phyloP scores from a whole-genome alignment of 345 rosid species.

The Syzygium aqueum region DNA sequence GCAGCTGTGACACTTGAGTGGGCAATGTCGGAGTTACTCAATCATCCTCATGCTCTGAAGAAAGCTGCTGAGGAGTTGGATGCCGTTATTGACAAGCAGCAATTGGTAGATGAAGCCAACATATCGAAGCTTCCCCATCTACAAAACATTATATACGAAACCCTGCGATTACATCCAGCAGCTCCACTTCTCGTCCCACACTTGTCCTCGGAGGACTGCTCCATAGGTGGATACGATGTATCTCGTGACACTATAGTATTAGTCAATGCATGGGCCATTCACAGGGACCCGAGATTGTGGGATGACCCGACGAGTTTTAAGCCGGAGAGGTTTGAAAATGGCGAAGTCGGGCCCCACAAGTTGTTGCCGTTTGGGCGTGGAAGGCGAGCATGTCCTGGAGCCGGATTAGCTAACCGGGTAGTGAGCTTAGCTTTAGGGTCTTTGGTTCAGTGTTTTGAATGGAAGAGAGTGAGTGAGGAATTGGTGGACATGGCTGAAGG shows the following conservation, averaged over 20 bases:
- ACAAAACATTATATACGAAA: constrained; percentile 22
- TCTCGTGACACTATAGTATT: constrained; percentile 35
- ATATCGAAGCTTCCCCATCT: constrained; percentile 24
- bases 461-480: constrained; percentile 6
- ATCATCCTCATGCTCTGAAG: constrained; percentile 18
- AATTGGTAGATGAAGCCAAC: constrained; percentile 37
- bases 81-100: background rate
- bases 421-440: too few species aligned
- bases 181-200: constrained; percentile 43
- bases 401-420: too few species aligned
- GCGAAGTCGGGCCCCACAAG: background rate
- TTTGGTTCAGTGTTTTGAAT: too few species aligned
- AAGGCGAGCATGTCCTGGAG: too few species aligned
- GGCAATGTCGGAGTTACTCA: constrained; percentile 38
- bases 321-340: constrained; percentile 38
- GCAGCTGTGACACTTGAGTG: constrained; percentile 45
- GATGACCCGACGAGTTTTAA: constrained; percentile 28
- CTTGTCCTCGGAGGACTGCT: constrained; percentile 19
- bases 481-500: constrained; percentile 31
- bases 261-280: constrained; percentile 47
- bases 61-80: constrained; percentile 21
- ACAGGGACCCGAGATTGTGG: constrained; percentile 38
- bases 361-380: too few species aligned
- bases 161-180: constrained; percentile 29
- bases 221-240: constrained; percentile 27